Conservation (phyloP, 1,284 basidiomycete genomes). For the Boletus hoseneyae region DNA sequence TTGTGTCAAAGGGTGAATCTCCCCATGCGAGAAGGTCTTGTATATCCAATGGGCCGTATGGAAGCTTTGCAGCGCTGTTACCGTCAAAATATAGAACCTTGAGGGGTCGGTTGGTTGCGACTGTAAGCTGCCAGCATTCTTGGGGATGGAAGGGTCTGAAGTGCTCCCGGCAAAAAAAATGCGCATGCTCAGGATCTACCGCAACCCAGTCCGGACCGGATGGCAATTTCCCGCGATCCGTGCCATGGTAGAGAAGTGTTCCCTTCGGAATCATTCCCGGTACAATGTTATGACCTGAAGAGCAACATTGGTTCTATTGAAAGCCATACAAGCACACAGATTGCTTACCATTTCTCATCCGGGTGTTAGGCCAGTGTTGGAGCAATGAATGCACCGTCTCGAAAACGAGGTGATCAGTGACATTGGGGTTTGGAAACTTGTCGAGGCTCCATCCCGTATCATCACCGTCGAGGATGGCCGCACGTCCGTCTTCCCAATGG, state of each 20-base stretch:
- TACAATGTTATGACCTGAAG: conserved; percentile 41
- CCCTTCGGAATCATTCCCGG: conserved; percentile 39
- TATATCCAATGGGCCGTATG: conserved; percentile 32
- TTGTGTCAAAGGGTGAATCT: conserved; percentile 12
- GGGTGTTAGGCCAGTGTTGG: too few species aligned
- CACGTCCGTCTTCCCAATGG: too few species aligned
- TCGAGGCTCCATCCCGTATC: not conserved
- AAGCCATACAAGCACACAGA: not conserved
- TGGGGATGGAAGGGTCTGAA: too few species aligned
- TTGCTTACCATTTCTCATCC: too few species aligned
- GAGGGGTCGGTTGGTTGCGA: conserved; percentile 35
- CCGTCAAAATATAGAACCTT: conserved; percentile 38
- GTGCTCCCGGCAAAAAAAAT: conserved; percentile 31
- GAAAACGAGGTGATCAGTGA: too few species aligned
- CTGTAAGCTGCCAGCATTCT: conserved; percentile 39
- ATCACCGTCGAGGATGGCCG: too few species aligned
- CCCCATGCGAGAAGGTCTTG: conserved; percentile 44
- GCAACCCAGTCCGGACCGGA: conserved; percentile 39
- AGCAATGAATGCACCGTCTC: too few species aligned
- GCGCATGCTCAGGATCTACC: conserved; percentile 43
- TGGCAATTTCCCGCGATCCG: conserved; percentile 26
- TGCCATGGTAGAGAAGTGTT: conserved; percentile 42
- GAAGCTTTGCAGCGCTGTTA: too few species aligned
- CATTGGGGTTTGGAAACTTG: too few species aligned
- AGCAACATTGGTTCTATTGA: not conserved